Conservation (phyloP, 352 stramenopile species). For the Phytopythium montanum region DNA sequence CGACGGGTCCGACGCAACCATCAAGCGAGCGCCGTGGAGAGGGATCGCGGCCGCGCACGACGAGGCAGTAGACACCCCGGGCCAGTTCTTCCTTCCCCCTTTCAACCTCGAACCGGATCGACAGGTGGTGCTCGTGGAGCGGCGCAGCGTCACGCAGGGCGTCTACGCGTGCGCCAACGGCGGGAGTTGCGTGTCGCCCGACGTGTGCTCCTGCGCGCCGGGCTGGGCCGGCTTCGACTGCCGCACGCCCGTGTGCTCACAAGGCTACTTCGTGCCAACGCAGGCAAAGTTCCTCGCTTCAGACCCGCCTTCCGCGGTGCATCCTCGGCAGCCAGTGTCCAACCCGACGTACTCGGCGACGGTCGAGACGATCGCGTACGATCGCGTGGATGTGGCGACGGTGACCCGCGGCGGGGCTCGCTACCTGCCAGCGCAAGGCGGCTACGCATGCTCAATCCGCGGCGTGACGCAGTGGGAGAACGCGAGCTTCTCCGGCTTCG, state of each 20-base stretch:
- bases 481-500: constrained; percentile 48
- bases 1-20: not conserved
- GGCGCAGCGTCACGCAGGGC: constrained; percentile 85
- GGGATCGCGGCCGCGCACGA: constrained; percentile 23
- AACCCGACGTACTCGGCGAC: constrained; percentile 59
- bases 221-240: constrained; percentile 97
- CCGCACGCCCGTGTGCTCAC: constrained; percentile 90
- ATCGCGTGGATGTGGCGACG: constrained; percentile 27
- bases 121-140: constrained; percentile 90
- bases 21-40: constrained; percentile 51
- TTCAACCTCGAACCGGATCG: constrained; percentile 66
- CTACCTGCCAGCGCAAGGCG: constrained; percentile 85
- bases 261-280: constrained; percentile 90
- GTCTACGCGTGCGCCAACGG: constrained; percentile 95
- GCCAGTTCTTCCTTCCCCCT: constrained; percentile 53
- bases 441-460: constrained; percentile 94
- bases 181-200: constrained; percentile 88
- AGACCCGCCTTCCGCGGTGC: constrained; percentile 39
- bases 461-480: constrained; percentile 95
- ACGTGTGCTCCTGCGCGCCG: constrained; percentile 87
- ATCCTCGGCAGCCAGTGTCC: constrained; percentile 47
- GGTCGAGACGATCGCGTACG: constrained; percentile 58
- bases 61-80: constrained; percentile 3
- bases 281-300: constrained; percentile 79
- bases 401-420: constrained; percentile 36